Base-by-base conservation (phyloP, 2,329 filamentous ascomycete genomes). In the Diaporthe citrichinensis region DNA sequence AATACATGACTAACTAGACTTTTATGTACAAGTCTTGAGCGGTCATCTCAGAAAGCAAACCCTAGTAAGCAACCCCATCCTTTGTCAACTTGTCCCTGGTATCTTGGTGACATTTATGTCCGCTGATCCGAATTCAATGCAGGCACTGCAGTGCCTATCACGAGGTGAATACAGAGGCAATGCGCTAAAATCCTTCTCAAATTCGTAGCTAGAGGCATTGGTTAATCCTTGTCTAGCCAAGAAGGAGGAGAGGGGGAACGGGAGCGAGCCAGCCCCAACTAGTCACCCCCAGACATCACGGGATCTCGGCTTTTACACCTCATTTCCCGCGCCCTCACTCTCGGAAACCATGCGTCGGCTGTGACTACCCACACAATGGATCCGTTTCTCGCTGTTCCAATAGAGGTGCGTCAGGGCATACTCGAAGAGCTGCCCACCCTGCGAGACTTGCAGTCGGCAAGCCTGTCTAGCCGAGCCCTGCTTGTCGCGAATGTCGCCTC, bases 391-490 rank as follows among this genome's bases (percentile, higher is more conserved):
- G 17, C 28, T 20, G 9, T 67, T 8, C 65, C 65, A 39, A 28
- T 68, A 25, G 65, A 68, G 65, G 46, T 68, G 46, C 46, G 65
- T 10, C 65, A 68, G 34, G 65, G 31, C 34, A 53, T 68, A 25
- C 46, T 68, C 12, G 65, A 68, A 41, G 65, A 4, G 4, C n/a
- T 68, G 34, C 46, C 46, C 15, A 68, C 28, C 4, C 46, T 68
- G 31, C 65, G 65, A 53, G 65, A 68, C 46, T n/a, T 68, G 65
- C 65, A 68, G 65, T 68, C 65, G 15, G 65, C 65, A 51, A n/a
- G n/a, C 46, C 65, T 68, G 20, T 53, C 65, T 1, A 51, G 65
- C 46, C 46, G 65, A 25, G 46, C 65, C 65, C 23, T 68, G 46
- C 65, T 53, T 14, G 65, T 25, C 31, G 20, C 46, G 14, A 39